Evolutionary conservation across 805 yeast genomes (phyloP).

Genomic region (Isabelozyma heimii): DNA sequence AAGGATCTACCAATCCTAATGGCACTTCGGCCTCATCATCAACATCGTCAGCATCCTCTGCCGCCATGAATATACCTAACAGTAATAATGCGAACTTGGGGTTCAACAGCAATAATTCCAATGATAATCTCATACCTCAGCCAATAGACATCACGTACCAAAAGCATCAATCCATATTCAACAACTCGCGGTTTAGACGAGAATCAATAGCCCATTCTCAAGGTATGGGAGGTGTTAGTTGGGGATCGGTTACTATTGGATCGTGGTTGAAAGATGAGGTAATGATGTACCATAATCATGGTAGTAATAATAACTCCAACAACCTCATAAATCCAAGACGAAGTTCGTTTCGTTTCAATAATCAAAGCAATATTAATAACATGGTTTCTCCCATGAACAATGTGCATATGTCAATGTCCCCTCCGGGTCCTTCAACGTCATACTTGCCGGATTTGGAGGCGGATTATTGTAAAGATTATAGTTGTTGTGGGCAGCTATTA

Average conservation of each 20-base stretch:
- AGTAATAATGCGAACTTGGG: slow-evolving; percentile 3
- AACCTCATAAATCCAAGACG: slow-evolving; percentile 32
- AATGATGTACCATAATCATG: slow-evolving; percentile 44
- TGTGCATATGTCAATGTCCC: slow-evolving; percentile 44
- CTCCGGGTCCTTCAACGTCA: slow-evolving; percentile 65
- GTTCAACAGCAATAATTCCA: slow-evolving; percentile 2
- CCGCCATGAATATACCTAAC: slow-evolving; percentile 28
- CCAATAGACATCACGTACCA: slow-evolving; percentile 45
- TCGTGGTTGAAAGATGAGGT: slow-evolving; percentile 96
- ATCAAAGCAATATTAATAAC: slow-evolving; percentile 8
- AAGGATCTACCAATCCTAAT: slow-evolving; percentile 12
- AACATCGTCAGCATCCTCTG: slow-evolving; percentile 16
- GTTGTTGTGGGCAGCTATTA: slow-evolving; percentile 89
- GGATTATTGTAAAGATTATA: slow-evolving; percentile 93
- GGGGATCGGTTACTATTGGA: slow-evolving; percentile 96
- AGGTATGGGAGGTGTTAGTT: slow-evolving; percentile 96
- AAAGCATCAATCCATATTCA: slow-evolving; percentile 39
- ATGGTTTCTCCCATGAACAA: background rate
- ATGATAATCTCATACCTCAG: slow-evolving; percentile 25
- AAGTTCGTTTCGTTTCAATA: slow-evolving; percentile 32
- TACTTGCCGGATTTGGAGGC: slow-evolving; percentile 93
- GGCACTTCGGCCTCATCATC: slow-evolving; percentile 1
- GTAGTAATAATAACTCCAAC: slow-evolving; percentile 11
- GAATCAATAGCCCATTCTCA: slow-evolving; percentile 94
- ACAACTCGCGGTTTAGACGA: slow-evolving; percentile 58